Conservation (phyloP, 257 asterid species). For the Lycium barbarum region DNA sequence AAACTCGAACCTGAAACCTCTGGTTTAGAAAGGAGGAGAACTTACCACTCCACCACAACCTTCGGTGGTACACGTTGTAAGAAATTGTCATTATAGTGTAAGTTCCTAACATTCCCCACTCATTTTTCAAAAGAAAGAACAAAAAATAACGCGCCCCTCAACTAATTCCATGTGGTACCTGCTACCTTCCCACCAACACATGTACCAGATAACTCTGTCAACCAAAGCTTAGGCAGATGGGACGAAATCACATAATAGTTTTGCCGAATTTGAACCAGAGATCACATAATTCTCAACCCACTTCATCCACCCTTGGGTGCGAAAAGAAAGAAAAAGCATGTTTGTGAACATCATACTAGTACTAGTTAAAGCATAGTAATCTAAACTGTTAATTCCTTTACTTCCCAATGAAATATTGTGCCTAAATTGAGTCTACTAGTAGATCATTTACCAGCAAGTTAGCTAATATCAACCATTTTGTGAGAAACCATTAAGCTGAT, state of each 20-base stretch:
- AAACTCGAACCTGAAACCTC: background rate
- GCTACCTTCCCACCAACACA: background rate
- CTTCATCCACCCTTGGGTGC: background rate
- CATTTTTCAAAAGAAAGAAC: background rate
- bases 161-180: background rate
- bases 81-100: background rate
- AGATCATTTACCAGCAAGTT: background rate
- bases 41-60: background rate
- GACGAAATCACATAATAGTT: background rate
- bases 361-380: background rate
- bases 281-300: background rate
- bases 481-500: background rate
- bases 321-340: background rate
- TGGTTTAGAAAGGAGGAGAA: background rate
- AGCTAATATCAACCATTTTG: background rate
- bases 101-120: background rate
- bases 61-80: background rate
- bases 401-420: background rate
- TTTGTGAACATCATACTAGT: slow-evolving; percentile 3
- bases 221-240: background rate
- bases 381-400: background rate
- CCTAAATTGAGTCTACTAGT: background rate
- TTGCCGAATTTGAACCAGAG: background rate
- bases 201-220: background rate
- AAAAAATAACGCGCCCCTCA: fast-evolving